Base-by-base conservation (phyloP, 2,329 filamentous ascomycete species). In the Penicillium sp. region DNA sequence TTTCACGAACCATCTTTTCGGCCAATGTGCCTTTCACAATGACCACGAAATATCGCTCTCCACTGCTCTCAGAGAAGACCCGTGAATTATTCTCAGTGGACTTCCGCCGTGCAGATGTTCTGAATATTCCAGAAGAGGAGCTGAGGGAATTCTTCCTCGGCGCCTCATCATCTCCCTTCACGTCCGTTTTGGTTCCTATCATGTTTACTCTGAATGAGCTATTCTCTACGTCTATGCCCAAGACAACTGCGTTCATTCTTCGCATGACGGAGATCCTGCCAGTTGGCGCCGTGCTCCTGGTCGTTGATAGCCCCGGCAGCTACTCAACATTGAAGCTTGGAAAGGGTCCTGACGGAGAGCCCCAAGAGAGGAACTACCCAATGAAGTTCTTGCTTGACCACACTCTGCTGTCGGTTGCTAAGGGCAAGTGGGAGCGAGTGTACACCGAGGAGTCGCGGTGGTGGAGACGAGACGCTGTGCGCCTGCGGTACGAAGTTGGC, bases 161-260 rank as follows among this genome's bases (percentile, higher is more conserved):
- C 8, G 14, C 29, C 13, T n/a, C 52, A 14, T 24, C 40, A 1
- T 4, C 43, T 8, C 4, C 45, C 2, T 51, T 48, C 32, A 16
- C 55, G 7, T 67, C 81, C 9, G 62, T 81, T 3, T 74, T 97
- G 1, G 78, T 96, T 13, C 96, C 92, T 0, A 76, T 97, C 11
- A 84, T 97, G 75, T 99, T 97, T 79, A 97, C 93, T 0, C 82
- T 97, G 44, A 97, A 97, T 72, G 94, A 99, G 75, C 85, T 99
- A 0, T 97, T 97, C 77, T 88, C 89, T 0, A 79, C 84, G 0
- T 90, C 87, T 1, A 84, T 92, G 22, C 79, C 86, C 2, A 84
- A 86, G 62, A 91, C 93, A 0, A 96, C 93, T 0, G 78, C 79
- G 3, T 87, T 97, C 60, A 79, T 99, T 0, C 80, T 91, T 4